phyloP scores from a whole-genome alignment of 139 green algal species.

The Coelastrella sp. region DNA sequence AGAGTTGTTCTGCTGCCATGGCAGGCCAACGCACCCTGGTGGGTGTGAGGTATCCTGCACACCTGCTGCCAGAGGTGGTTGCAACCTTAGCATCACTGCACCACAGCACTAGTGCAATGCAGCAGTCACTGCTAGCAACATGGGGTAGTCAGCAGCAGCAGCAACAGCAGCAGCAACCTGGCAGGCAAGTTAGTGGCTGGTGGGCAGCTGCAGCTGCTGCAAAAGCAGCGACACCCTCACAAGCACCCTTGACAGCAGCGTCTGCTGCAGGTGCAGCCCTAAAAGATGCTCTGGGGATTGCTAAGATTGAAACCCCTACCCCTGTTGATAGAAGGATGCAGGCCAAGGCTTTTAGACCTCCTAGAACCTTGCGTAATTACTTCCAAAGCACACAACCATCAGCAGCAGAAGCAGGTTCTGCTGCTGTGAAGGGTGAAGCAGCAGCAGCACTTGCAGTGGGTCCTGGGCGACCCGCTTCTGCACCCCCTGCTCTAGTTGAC shows the following conservation, averaged over 20 bases:
- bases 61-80: constrained; percentile 76
- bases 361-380: constrained; percentile 67
- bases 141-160: background rate
- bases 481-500: background rate
- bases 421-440: background rate
- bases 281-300: background rate
- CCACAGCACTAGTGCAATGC: background rate
- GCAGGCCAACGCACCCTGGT: constrained; percentile 46
- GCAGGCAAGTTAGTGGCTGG: background rate
- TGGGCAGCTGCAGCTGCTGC: constrained; percentile 17
- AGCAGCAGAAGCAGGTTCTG: background rate
- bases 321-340: constrained; percentile 60
- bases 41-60: constrained; percentile 75
- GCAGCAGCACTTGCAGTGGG: background rate
- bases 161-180: constrained; percentile 14
- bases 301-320: constrained; percentile 51
- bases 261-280: background rate
- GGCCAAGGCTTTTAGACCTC: constrained; percentile 61
- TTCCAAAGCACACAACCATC: constrained; percentile 48
- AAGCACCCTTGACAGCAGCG: background rate
- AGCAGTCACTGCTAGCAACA: constrained; percentile 11
- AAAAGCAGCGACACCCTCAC: constrained; percentile 12
- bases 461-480: background rate
- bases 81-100: constrained; percentile 52
- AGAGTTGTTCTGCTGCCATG: background rate